These are phyloP conservation scores for Suillus decipiens DNA, from an alignment of 768 basidiomycete genomes.

Conservation along the genomic window DNA sequence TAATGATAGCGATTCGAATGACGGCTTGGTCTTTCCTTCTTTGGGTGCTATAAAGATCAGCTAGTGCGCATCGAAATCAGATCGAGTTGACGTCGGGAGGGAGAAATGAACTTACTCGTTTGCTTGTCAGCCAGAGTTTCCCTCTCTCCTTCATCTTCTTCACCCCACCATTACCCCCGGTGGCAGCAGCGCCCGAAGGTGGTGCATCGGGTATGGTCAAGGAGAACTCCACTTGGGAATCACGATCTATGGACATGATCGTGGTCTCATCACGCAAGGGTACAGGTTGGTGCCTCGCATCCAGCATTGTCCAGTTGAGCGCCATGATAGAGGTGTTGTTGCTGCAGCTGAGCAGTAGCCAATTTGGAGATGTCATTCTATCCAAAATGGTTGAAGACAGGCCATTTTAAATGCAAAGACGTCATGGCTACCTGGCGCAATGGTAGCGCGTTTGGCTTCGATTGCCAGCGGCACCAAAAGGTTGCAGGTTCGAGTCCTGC, in stretches of 20 bases:
- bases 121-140: conserved; percentile 65
- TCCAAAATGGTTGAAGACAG: background rate
- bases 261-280: conserved; percentile 64
- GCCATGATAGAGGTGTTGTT: conserved; percentile 50
- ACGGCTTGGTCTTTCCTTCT: conserved; percentile 22
- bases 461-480: conserved; percentile 80
- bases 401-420: too few relatives aligned
- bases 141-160: conserved; percentile 64
- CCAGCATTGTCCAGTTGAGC: conserved; percentile 77
- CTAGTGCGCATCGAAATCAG: conserved; percentile 37
- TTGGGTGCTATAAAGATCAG: conserved; percentile 58
- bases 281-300: conserved; percentile 53
- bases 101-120: conserved; percentile 52
- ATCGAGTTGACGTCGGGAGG: conserved; percentile 5
- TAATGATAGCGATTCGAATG: conserved; percentile 49
- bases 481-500: conserved; percentile 97
- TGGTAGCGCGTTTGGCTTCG: conserved; percentile 97
- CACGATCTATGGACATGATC: conserved; percentile 50
- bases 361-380: background rate
- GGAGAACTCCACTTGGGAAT: conserved; percentile 54
- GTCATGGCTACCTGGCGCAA: conserved; percentile 80
- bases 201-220: conserved; percentile 58
- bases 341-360: background rate
- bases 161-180: conserved; percentile 55
- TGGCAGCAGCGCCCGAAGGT: conserved; percentile 41